Evolutionary conservation across 2,329 filamentous ascomycete genomes (phyloP).

Genomic region (Beauveria pseudobassiana): DNA sequence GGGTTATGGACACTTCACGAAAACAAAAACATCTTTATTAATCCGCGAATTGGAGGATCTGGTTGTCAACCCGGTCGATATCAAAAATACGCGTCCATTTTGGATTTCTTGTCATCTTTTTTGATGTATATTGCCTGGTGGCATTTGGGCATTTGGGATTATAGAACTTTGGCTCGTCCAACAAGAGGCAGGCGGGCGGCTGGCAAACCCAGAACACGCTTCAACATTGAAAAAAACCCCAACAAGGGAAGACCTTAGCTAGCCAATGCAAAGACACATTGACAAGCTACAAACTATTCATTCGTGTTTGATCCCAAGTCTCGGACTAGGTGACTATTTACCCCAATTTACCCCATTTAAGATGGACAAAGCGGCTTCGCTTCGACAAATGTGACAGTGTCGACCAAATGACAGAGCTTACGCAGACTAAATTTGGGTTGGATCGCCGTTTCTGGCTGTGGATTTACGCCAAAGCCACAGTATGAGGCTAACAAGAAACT

Average conservation of each 20-base stretch:
- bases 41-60: neutral
- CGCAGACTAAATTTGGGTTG: neutral
- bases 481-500: neutral
- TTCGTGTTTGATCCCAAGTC: too few species aligned
- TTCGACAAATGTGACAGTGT: neutral
- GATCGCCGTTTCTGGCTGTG: constrained; percentile 6
- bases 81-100: neutral
- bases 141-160: constrained; percentile 4
- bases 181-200: neutral
- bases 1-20: neutral
- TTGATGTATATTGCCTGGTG: constrained; percentile 5
- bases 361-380: too few species aligned
- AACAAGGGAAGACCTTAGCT: constrained; percentile 2
- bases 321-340: too few species aligned
- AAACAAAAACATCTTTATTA: constrained; percentile 7
- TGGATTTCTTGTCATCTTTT: neutral
- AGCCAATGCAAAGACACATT: constrained; percentile 5
- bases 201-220: neutral
- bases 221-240: neutral
- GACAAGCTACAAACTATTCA: neutral
- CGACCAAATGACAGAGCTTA: neutral
- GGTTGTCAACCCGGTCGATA: neutral
- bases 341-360: too few species aligned
- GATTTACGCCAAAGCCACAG: neutral
- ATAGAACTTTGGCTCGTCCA: constrained; percentile 2